Base-by-base conservation (phyloP, 2,329 filamentous ascomycete genomes). In the Sordariomycetes sp. region DNA sequence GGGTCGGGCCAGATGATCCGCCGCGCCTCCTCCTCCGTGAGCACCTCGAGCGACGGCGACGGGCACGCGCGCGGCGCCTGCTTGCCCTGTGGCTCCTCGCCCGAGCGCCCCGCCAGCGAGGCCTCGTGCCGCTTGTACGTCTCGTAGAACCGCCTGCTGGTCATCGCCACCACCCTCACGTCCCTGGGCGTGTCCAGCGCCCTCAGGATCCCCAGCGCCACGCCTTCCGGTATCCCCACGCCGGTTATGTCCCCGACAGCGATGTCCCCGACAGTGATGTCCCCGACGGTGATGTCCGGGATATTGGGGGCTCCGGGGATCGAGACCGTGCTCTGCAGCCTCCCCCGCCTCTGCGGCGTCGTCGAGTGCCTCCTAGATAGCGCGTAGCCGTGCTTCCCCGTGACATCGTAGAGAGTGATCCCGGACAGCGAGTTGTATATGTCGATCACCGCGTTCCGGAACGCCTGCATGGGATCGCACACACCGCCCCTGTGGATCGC, bases 371-470 rank as follows among this genome's bases (percentile, higher is more conserved):
- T 67, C 62, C 73, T 74, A 2, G 74, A 77, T 2, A 80, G 60
- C 0, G 71, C 78, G 78, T 78, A 81, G 5, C 77, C 79, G 35
- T 76, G 75, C 62, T 71, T 71, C 0, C 77, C 76, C 18, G 73
- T 76, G 1, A 80, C 72, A 34, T 81, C 78, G 53, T 72, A 68
- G 0, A 81, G 68, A 2, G 76, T 79, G 4, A 81, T 60, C 0
- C 79, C 79, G 7, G 67, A 65, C 2, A 81, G 71, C 58, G 77
- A 79, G 57, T 79, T 78, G 59, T 74, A 79, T 1, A 81, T 75
- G 59, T 81, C 78, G 28, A 71, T 74, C 11, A 81, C 68, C 7
- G 76, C 73, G 4, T 70, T 68, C 10, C 76, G 71, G 56, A 82
- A 79, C 0, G 73, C 66, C 1, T 76, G 72, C 5, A 73, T 72